A percentile compares a stretch with the other conserved stretches of the same genome.
phyloP scores from a whole-genome alignment of 1,284 basidiomycete genomes.

The Pisolithus thermaeus region DNA sequence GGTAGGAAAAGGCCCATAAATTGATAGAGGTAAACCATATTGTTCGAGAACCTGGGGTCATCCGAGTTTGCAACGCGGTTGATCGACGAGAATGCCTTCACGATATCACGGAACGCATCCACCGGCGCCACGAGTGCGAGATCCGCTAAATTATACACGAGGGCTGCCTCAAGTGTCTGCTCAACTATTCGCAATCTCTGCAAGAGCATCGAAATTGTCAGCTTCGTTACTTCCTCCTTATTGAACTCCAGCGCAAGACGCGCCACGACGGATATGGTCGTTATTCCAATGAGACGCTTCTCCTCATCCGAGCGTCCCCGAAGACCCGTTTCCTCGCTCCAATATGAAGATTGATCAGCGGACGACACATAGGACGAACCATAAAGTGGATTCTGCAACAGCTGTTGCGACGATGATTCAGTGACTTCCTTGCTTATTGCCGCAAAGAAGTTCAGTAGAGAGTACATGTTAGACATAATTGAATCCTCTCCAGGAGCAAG shows the following conservation, averaged over 20 bases:
- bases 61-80: conserved; percentile 81
- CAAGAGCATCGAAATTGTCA: conserved; percentile 89
- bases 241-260: conserved; percentile 78
- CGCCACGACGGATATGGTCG: conserved; percentile 86
- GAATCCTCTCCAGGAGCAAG: conserved; percentile 85
- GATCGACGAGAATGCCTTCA: conserved; percentile 81
- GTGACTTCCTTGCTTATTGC: conserved; percentile 72
- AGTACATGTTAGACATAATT: conserved; percentile 94
- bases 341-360: conserved; percentile 21
- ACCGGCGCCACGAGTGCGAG: conserved; percentile 78
- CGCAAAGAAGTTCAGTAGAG: conserved; percentile 86
- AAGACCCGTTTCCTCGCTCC: conserved; percentile 43
- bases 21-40: conserved; percentile 50
- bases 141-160: conserved; percentile 88
- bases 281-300: conserved; percentile 79
- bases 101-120: conserved; percentile 79
- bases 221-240: conserved; percentile 76
- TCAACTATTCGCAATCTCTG: conserved; percentile 85
- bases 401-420: conserved; percentile 42
- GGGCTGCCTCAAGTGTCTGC: conserved; percentile 82
- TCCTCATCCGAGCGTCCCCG: conserved; percentile 77
- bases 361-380: conserved; percentile 41
- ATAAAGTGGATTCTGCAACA: conserved; percentile 39
- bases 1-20: background rate
- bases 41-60: conserved; percentile 80